These are phyloP conservation scores for Tuber melanosporum DNA, from an alignment of 495 filamentous ascomycete species.

Conservation along the genomic window DNA sequence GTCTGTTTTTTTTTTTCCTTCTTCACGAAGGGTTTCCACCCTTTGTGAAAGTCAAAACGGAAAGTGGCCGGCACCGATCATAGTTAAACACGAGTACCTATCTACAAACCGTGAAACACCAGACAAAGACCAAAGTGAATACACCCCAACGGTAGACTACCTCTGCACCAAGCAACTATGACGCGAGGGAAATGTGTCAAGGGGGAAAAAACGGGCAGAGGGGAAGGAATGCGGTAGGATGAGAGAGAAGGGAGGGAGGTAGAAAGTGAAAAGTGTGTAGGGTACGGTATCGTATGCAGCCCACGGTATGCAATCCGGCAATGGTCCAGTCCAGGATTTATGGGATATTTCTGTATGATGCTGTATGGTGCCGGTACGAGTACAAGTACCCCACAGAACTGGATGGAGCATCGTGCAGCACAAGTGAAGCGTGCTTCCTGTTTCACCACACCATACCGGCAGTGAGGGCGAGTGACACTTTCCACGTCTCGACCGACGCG, in stretches of 20 bases:
- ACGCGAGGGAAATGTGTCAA: no score
- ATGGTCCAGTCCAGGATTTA: background rate
- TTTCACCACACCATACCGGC: background rate
- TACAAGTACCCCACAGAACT: background rate
- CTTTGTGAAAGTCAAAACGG: background rate
- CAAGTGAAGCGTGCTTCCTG: background rate
- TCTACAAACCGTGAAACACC: background rate
- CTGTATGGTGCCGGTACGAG: background rate
- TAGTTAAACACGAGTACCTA: background rate
- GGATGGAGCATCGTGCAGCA: background rate
- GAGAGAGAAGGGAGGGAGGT: background rate
- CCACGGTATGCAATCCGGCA: conserved; percentile 1
- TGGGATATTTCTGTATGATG: background rate
- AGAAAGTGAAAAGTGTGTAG: background rate
- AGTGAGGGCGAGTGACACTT: background rate
- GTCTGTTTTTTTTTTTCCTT: background rate
- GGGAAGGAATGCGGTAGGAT: background rate
- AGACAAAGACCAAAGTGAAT: background rate
- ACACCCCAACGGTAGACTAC: background rate
- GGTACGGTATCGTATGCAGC: background rate
- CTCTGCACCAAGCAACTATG: background rate
- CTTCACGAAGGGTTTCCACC: background rate
- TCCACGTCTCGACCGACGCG: background rate
- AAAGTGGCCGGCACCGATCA: background rate
- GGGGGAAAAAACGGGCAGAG: background rate